These are phyloP conservation scores for Alternaria novae-zelandiae DNA, from an alignment of 2,329 filamentous ascomycete species.

Conservation along the genomic window DNA sequence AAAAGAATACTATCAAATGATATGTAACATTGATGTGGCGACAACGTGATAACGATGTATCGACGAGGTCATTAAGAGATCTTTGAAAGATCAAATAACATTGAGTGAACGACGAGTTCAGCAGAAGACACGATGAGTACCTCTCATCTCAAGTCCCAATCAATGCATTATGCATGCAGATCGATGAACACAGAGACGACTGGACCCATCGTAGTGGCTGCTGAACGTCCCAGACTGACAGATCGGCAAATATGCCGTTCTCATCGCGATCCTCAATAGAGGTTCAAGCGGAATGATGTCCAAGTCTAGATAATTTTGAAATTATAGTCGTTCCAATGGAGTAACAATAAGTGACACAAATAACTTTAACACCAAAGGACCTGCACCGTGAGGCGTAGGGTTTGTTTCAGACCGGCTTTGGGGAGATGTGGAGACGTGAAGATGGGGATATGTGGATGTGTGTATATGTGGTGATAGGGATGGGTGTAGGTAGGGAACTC, in stretches of 20 bases:
- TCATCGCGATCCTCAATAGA: background rate
- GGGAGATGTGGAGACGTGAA: background rate
- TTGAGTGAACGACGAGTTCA: background rate
- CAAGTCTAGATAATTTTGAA: background rate
- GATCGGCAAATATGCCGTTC: background rate
- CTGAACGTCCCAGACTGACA: background rate
- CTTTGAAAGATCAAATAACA: background rate
- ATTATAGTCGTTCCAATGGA: background rate
- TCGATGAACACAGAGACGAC: background rate
- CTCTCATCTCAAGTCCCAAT: background rate
- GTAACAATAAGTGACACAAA: background rate
- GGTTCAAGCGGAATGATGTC: background rate
- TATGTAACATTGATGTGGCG: background rate
- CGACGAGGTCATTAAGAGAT: background rate
- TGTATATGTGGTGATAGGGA: background rate
- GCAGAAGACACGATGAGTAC: background rate
- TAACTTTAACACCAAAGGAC: background rate
- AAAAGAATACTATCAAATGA: background rate
- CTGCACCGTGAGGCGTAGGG: background rate
- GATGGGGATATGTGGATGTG: no score
- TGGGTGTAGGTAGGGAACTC: background rate
- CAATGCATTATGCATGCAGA: background rate
- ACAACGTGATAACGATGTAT: background rate
- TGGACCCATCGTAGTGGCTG: background rate
- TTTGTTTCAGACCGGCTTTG: background rate